phyloP scores from a whole-genome alignment of 495 filamentous ascomycete genomes.

The Rhypophila decipiens region DNA sequence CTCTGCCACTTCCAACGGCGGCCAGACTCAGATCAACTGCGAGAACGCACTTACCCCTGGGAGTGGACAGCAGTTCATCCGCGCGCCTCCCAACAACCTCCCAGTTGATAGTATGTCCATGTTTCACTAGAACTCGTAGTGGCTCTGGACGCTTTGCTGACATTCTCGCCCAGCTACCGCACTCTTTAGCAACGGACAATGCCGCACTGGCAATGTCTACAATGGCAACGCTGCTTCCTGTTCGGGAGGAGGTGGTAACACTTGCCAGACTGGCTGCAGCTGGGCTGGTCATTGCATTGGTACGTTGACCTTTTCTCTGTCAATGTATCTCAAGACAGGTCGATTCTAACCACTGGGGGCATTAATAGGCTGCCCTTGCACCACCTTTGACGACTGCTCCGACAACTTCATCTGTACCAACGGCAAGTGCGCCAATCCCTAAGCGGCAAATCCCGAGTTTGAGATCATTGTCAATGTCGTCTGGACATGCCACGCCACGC shows the following conservation, averaged over 20 bases:
- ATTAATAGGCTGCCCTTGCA: background rate
- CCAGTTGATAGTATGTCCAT: background rate
- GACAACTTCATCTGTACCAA: background rate
- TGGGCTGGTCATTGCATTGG: background rate
- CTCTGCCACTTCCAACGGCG: background rate
- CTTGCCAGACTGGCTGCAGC: background rate
- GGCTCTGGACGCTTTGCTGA: background rate
- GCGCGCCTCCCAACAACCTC: background rate
- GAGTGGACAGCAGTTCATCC: background rate
- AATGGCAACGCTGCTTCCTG: background rate
- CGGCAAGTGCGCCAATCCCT: background rate
- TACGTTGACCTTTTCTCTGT: background rate
- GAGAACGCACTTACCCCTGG: background rate
- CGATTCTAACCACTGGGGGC: background rate
- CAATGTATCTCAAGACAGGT: background rate
- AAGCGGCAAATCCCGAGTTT: no score
- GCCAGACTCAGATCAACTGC: background rate
- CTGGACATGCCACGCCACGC: no score
- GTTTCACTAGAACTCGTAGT: background rate
- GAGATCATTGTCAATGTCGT: no score
- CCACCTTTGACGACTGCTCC: background rate
- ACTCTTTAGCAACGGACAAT: background rate
- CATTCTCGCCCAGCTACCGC: background rate
- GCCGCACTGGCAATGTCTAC: background rate
- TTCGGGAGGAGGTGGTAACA: background rate